These are phyloP conservation scores for Globisporangium barbulae DNA, from an alignment of 352 stramenopile genomes.

Conservation along the genomic window DNA sequence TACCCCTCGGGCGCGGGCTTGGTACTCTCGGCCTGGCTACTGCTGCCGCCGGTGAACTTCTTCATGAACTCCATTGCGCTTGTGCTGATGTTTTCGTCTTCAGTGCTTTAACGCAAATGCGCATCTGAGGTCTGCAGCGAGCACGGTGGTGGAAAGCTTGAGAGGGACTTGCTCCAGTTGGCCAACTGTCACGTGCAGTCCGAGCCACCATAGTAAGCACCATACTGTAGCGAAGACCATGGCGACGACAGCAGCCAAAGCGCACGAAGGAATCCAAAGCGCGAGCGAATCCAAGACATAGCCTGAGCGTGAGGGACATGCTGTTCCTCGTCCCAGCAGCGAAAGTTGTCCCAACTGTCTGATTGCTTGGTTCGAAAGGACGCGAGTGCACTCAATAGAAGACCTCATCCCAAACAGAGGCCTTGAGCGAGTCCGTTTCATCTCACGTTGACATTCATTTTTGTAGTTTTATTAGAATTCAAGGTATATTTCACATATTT, in stretches of 20 bases:
- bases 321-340: neutral
- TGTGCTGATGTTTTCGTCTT: neutral
- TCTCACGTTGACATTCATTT: neutral
- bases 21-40: constrained; percentile 13
- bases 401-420: neutral
- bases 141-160: neutral
- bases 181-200: constrained; percentile 2
- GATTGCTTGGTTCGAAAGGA: neutral
- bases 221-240: too few relatives aligned
- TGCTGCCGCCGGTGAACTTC: constrained; percentile 23
- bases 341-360: neutral
- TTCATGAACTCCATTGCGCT: constrained; percentile 31
- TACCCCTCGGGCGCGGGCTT: constrained; percentile 18
- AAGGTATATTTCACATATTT: neutral
- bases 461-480: neutral
- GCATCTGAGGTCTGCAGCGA: constrained; percentile 4
- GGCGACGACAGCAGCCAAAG: too few relatives aligned
- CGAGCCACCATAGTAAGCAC: neutral
- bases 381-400: constrained; percentile 3
- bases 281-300: neutral
- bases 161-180: constrained; percentile 10
- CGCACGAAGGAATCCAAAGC: neutral
- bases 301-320: neutral
- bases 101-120: constrained; percentile 9
- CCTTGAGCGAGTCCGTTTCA: neutral